Percentiles rank a stretch among this genome's conserved stretches.
These are phyloP conservation scores for Eucalyptus pauciflora DNA, from an alignment of 345 rosid genomes.

Conservation along the genomic window DNA sequence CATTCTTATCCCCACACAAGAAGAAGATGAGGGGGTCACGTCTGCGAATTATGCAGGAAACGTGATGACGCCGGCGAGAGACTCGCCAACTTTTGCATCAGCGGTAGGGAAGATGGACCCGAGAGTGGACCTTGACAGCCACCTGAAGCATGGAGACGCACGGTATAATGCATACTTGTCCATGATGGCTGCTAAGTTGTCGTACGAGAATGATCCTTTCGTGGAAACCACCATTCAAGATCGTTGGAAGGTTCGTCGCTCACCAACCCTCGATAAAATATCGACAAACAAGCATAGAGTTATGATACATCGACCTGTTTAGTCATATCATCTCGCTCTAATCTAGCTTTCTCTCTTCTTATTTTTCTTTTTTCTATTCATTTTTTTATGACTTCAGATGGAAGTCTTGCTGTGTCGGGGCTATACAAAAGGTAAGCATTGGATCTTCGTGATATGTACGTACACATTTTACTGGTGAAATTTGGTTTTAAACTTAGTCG, in stretches of 20 bases:
- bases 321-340: neutral
- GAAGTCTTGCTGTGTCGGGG: neutral
- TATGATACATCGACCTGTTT: neutral
- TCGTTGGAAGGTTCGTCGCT: slow-evolving; percentile 27
- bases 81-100: slow-evolving; percentile 21
- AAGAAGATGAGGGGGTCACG: neutral
- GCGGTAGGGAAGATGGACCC: slow-evolving; percentile 20
- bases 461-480: neutral
- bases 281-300: neutral
- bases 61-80: slow-evolving; percentile 18
- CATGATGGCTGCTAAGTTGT: slow-evolving; percentile 44
- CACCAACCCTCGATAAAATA: neutral
- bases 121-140: slow-evolving; percentile 28
- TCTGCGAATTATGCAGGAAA: slow-evolving; percentile 9
- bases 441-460: neutral
- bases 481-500: neutral
- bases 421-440: neutral
- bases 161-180: slow-evolving; percentile 31
- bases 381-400: neutral
- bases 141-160: slow-evolving; percentile 3
- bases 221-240: slow-evolving; percentile 6
- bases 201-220: slow-evolving; percentile 34
- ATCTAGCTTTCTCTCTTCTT: neutral
- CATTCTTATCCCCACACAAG: neutral
- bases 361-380: neutral